These are phyloP conservation scores for Leccinum aurantiacum DNA, from an alignment of 768 basidiomycete species.

Conservation along the genomic window DNA sequence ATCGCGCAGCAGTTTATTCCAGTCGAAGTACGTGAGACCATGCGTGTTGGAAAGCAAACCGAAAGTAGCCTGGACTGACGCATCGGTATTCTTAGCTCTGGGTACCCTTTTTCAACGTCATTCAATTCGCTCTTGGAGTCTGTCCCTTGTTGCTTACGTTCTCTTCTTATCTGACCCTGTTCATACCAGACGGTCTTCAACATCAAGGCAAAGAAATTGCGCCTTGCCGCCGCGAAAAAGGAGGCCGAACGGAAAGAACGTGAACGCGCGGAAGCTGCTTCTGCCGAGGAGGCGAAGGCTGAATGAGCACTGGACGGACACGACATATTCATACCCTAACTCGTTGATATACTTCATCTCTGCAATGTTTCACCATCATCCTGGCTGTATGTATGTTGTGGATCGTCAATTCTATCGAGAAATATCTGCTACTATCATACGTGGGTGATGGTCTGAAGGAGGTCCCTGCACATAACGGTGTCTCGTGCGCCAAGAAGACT, in stretches of 20 bases:
- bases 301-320: constrained; percentile 16
- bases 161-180: background rate
- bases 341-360: background rate
- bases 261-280: constrained; percentile 25
- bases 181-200: constrained; percentile 66
- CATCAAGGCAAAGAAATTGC: constrained; percentile 64
- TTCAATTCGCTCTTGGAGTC: constrained; percentile 78
- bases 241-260: constrained; percentile 41
- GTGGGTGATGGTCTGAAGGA: constrained; percentile 27
- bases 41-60: background rate
- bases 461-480: constrained; percentile 43
- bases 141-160: constrained; percentile 26
- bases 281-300: constrained; percentile 8
- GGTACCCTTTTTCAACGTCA: constrained; percentile 83
- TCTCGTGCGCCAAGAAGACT: constrained; percentile 34
- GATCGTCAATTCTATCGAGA: constrained; percentile 9
- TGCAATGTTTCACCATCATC: background rate
- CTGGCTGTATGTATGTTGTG: constrained; percentile 12
- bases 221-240: constrained; percentile 53
- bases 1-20: constrained; percentile 81
- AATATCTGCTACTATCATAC: constrained; percentile 35
- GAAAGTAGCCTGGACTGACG: constrained; percentile 4
- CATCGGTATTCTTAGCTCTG: constrained; percentile 57
- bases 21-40: constrained; percentile 52
- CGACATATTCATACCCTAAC: constrained; percentile 16